Percentiles rank a stretch among this genome's conserved stretches.
Evolutionary conservation across 1,284 basidiomycete genomes (phyloP).

Genomic region (Sparassis latifolia): DNA sequence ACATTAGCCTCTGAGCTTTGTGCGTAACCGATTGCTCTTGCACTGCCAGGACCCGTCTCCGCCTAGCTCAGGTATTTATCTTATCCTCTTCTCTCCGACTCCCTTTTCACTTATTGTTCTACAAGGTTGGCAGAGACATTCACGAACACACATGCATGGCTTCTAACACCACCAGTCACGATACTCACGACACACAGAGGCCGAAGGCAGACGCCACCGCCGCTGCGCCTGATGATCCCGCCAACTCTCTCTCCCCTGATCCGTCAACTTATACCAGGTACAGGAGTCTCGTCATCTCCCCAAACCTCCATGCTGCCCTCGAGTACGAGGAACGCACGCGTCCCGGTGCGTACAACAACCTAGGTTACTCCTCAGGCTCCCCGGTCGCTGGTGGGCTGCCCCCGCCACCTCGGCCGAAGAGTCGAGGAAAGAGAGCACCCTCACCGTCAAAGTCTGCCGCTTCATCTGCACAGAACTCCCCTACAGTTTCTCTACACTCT

Average conservation of each 20-base stretch:
- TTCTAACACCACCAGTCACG: not conserved
- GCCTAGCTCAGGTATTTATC: too few species aligned
- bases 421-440: slow-evolving; percentile 1
- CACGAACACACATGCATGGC: not conserved
- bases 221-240: too few species aligned
- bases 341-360: not conserved
- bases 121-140: not conserved
- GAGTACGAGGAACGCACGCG: slow-evolving; percentile 46
- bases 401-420: slow-evolving; percentile 11
- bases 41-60: not conserved
- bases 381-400: slow-evolving; percentile 4
- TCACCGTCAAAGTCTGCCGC: slow-evolving; percentile 9
- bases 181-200: slow-evolving; percentile 1
- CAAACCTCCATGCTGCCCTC: slow-evolving; percentile 54
- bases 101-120: not conserved
- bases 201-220: not conserved
- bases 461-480: slow-evolving; percentile 11
- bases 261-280: slow-evolving; percentile 6
- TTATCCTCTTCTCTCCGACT: too few species aligned
- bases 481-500: slow-evolving; percentile 11
- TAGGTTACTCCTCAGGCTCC: not conserved
- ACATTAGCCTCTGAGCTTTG: not conserved
- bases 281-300: slow-evolving; percentile 41
- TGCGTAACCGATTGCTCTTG: not conserved
- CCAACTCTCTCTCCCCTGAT: not conserved